A percentile compares a stretch with the other conserved stretches of the same genome.
phyloP scores from a whole-genome alignment of 805 yeast species.

The Lipomyces sp. region DNA sequence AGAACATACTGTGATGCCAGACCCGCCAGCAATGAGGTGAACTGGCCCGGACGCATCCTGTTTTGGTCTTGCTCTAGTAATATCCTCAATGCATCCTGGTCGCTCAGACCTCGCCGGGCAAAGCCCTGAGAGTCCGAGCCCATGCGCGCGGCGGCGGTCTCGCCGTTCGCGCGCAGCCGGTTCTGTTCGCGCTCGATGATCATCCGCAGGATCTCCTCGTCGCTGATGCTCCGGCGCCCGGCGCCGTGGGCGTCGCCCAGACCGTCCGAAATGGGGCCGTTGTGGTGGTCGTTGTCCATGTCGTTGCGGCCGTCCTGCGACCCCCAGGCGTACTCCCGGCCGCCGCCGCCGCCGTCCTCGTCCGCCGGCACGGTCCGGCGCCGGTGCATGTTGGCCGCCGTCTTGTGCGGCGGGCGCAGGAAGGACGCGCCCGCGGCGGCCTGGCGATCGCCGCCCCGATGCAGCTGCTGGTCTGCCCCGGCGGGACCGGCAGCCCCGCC shows the following conservation, averaged over 20 bases:
- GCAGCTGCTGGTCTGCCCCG: too few relatives aligned
- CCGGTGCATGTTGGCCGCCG: not conserved
- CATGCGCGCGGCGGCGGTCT: too few relatives aligned
- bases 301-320: not conserved
- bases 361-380: not conserved
- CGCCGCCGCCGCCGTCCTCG: not conserved
- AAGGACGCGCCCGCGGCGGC: too few relatives aligned
- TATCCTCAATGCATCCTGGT: slow-evolving; percentile 9
- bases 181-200: too few relatives aligned
- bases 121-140: too few relatives aligned
- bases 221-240: too few relatives aligned
- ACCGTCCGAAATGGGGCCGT: not conserved
- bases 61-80: slow-evolving; percentile 11
- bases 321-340: not conserved
- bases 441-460: too few relatives aligned
- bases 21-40: slow-evolving; percentile 3
- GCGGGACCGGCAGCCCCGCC: too few relatives aligned
- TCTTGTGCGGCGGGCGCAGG: too few relatives aligned
- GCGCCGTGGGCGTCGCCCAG: too few relatives aligned
- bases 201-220: too few relatives aligned
- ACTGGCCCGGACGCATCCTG: slow-evolving; percentile 6
- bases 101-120: slow-evolving; percentile 3
- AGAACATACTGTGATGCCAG: slow-evolving; percentile 3
- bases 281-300: not conserved
- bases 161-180: too few relatives aligned